Conservation (phyloP, 768 basidiomycete genomes). For the Lactifluus echinatus region DNA sequence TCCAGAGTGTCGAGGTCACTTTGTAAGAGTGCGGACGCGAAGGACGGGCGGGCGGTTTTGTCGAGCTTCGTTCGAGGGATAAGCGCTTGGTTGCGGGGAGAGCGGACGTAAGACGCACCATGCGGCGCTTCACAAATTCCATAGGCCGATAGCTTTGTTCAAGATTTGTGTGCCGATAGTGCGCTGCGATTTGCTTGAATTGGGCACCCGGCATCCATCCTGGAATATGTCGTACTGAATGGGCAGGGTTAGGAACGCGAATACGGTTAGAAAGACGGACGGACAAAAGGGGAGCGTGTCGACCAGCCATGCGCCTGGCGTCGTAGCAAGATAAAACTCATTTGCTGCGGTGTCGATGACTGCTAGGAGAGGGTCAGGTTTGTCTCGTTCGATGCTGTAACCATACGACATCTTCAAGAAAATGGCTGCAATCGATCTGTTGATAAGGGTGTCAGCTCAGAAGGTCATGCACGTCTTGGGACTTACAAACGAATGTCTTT, state of each 20-base stretch:
- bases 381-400: slow-evolving; percentile 1
- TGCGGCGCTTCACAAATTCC: slow-evolving; percentile 17
- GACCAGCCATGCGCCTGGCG: slow-evolving; percentile 7
- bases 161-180: slow-evolving; percentile 5
- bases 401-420: slow-evolving; percentile 13
- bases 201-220: slow-evolving; percentile 21
- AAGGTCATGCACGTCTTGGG: not conserved
- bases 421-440: slow-evolving; percentile 3
- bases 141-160: slow-evolving; percentile 14
- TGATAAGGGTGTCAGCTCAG: not conserved
- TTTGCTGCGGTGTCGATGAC: slow-evolving; percentile 9
- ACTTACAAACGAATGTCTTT: slow-evolving; percentile 3
- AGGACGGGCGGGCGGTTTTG: slow-evolving; percentile 1
- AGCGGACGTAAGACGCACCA: slow-evolving; percentile 5
- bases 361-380: slow-evolving; percentile 3
- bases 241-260: not conserved
- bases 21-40: not conserved
- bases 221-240: slow-evolving; percentile 15
- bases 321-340: slow-evolving; percentile 9
- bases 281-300: slow-evolving; percentile 4
- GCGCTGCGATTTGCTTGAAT: slow-evolving; percentile 15
- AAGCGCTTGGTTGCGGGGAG: not conserved
- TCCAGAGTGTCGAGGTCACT: not conserved
- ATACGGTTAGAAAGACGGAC: not conserved
- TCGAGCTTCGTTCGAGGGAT: not conserved